Conservation (phyloP, 225 moss, liverwort and hornwort species). For the Polytrichum formosum region DNA sequence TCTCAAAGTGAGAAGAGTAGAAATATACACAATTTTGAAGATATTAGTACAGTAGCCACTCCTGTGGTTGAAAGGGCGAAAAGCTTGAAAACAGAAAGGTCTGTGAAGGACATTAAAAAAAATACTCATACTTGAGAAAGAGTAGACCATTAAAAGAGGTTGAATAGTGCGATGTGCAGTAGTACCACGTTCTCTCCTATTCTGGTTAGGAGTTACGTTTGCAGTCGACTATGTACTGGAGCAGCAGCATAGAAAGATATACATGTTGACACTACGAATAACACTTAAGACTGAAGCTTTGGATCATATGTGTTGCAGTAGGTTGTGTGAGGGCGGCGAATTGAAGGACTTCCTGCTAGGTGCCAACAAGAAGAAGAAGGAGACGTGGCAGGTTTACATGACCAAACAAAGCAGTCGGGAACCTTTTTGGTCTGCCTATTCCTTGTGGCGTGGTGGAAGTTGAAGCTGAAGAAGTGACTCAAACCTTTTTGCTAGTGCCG, state of each 20-base stretch:
- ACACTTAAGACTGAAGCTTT: neutral
- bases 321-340: neutral
- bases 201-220: neutral
- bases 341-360: too few species aligned
- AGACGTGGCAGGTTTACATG: conserved; percentile 7
- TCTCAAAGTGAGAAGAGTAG: too few species aligned
- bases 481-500: too few species aligned
- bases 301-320: neutral
- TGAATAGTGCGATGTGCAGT: neutral
- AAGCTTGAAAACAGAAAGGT: too few species aligned
- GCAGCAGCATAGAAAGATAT: neutral
- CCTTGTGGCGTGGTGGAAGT: neutral
- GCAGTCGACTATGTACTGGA: neutral
- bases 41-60: too few species aligned
- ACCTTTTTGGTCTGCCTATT: neutral
- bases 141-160: neutral
- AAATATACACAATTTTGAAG: too few species aligned
- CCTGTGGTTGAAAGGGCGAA: too few species aligned
- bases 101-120: neutral
- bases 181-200: neutral
- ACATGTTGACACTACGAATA: neutral
- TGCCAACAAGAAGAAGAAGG: too few species aligned
- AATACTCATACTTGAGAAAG: neutral
- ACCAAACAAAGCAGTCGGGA: too few species aligned
- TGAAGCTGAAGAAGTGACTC: too few species aligned